Evolutionary conservation across 2,329 filamentous ascomycete species (phyloP), one percentile per base, ranked within the genome.

Genomic region (Colletotrichum costaricense): DNA sequence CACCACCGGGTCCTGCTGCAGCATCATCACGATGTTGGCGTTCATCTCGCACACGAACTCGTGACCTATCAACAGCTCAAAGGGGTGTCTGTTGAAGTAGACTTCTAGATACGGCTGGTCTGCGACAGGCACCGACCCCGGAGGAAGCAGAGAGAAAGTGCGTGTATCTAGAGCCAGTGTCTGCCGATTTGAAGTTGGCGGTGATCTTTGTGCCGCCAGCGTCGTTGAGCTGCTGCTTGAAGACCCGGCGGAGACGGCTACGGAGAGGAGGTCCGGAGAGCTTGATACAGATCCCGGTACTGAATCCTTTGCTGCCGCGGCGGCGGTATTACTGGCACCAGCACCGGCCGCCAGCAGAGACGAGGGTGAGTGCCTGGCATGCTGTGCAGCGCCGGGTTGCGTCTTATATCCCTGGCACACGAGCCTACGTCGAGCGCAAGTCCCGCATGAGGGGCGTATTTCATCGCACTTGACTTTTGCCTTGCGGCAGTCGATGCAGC

Each of bases 21-120:
- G 75, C 19, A 81, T 76, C 67, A 77, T 66, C 16, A 81, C 58
- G 2, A 80, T 78, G 63, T 77, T 76, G 19, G 78, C 76, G 58
- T 81, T 81, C 80, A 81, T 81, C 74, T 81, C 79, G 33, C 78
- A 63, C 26, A 80, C 76, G 54, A 81, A 81, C 55, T 81, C 79
- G 5, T 72, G 56, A 22, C 78, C 76, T n/a, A 81, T 79, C 52
- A 78, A 76, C 49, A 80, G 69, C 14, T 81, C 79, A 16, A 66
- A 69, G 1, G 79, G 79, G 58, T 81, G 79, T 5, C 79, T 75
- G 46, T 68, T 77, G 68, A 81, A 81, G 67, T 81, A 81, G 1
- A 78, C 38, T 57, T 80, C 77, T 59, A 81, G 76, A 19, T 76
- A 76, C 14, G 77, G 73, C 59, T 80, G 73, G 59, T 81, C 80